These are phyloP conservation scores for Mycotypha africana DNA, from an alignment of 371 early-diverging fungal species.

Conservation along the genomic window DNA sequence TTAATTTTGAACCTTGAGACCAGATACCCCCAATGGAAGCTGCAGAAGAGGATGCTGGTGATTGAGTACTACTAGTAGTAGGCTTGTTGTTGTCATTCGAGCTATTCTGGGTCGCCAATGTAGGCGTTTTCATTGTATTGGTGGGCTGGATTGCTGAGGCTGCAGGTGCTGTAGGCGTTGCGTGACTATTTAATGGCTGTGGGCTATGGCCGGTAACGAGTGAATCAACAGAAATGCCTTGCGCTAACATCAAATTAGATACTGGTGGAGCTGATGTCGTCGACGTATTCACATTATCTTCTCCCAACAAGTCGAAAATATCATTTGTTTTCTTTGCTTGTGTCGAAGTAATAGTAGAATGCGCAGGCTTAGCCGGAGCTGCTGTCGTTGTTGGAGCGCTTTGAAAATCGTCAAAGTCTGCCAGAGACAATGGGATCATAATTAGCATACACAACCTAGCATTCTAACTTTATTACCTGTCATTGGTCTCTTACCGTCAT, in stretches of 20 bases:
- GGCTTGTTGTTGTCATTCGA: slow-evolving; percentile 6
- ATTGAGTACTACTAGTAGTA: not conserved
- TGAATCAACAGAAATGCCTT: too few relatives aligned
- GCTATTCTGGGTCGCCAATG: slow-evolving; percentile 1
- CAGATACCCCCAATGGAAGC: slow-evolving; percentile 34
- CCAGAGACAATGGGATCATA: too few relatives aligned
- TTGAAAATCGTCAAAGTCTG: too few relatives aligned
- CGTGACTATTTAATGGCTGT: not conserved
- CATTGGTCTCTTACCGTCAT: too few relatives aligned
- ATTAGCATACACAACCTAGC: not conserved
- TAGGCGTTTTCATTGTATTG: too few relatives aligned
- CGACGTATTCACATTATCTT: slow-evolving; percentile 14
- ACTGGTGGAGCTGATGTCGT: too few relatives aligned
- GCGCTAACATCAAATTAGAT: too few relatives aligned
- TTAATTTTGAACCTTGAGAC: slow-evolving; percentile 53
- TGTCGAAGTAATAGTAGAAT: too few relatives aligned
- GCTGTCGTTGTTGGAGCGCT: too few relatives aligned
- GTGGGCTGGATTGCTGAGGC: too few relatives aligned
- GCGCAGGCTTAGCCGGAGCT: too few relatives aligned
- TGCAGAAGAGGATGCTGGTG: not conserved
- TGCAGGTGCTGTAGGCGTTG: too few relatives aligned
- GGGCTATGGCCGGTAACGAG: not conserved
- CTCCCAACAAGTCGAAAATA: slow-evolving; percentile 39
- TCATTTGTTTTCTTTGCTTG: slow-evolving; percentile 11
- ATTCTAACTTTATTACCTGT: not conserved